Percentiles rank a stretch among this genome's conserved stretches.
These are phyloP conservation scores for Candida boidinii DNA, from an alignment of 805 yeast species.

Conservation along the genomic window DNA sequence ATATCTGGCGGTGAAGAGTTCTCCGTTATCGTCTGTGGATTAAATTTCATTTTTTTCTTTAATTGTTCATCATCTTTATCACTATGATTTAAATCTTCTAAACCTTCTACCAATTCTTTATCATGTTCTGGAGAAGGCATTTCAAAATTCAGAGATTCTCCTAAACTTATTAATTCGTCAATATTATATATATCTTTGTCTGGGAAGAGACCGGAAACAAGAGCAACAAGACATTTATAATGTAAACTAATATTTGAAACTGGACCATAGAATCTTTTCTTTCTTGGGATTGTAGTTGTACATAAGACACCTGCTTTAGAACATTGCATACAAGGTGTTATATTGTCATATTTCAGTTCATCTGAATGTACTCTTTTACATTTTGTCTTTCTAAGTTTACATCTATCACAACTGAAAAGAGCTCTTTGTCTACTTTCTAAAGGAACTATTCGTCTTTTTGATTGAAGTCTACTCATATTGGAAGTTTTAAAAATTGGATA, in stretches of 20 bases:
- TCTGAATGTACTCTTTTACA: constrained; percentile 28
- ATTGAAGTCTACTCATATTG: constrained; percentile 13
- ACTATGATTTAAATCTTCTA: constrained; percentile 2
- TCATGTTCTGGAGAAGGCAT: constrained; percentile 24
- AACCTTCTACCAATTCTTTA: constrained; percentile 4
- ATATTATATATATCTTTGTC: constrained; percentile 34
- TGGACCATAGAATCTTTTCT: constrained; percentile 32
- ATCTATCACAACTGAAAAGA: constrained; percentile 35
- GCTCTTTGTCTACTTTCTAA: constrained; percentile 32
- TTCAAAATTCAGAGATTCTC: constrained; percentile 22
- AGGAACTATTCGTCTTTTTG: constrained; percentile 28
- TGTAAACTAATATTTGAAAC: constrained; percentile 34
- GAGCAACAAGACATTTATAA: constrained; percentile 29
- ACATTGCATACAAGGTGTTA: constrained; percentile 32
- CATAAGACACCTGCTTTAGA: constrained; percentile 29
- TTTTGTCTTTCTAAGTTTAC: constrained; percentile 33
- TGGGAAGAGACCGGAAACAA: constrained; percentile 34
- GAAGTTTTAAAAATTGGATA: no score
- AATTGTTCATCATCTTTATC: constrained; percentile 1
- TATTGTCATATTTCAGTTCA: constrained; percentile 26
- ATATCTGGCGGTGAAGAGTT: background rate
- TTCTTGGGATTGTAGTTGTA: constrained; percentile 32
- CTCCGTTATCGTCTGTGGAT: background rate
- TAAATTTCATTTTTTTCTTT: background rate
- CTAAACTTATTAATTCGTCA: constrained; percentile 31